Evolutionary conservation across 352 stramenopile species (phyloP).

Genomic region (Globisporangium alternatum): DNA sequence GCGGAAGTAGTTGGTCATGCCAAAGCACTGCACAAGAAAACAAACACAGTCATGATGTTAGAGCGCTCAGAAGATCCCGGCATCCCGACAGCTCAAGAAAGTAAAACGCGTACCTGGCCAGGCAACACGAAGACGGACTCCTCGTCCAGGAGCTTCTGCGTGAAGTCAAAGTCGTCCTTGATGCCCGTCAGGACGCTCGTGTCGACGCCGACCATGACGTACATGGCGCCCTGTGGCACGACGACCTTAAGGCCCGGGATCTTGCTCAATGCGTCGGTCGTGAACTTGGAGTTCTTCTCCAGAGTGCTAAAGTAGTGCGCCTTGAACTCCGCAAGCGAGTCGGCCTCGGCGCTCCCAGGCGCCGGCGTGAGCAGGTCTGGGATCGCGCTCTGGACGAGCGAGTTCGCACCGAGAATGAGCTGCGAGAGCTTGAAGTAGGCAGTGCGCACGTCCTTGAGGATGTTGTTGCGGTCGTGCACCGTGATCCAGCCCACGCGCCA

Average conservation of each 20-base stretch:
- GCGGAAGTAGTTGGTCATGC: constrained; percentile 72
- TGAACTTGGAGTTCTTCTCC: constrained; percentile 86
- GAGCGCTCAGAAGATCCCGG: too few relatives aligned
- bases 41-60: not conserved
- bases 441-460: constrained; percentile 78
- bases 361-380: constrained; percentile 76
- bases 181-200: constrained; percentile 72
- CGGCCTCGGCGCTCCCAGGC: constrained; percentile 51
- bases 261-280: constrained; percentile 60
- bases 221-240: constrained; percentile 93
- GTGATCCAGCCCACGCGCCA: constrained; percentile 96
- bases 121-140: constrained; percentile 96
- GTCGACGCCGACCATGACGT: constrained; percentile 89
- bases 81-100: not conserved
- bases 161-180: constrained; percentile 92
- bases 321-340: constrained; percentile 80
- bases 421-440: constrained; percentile 92
- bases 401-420: constrained; percentile 90
- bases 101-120: constrained; percentile 46
- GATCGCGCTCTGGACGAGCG: constrained; percentile 86
- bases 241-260: constrained; percentile 88
- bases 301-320: constrained; percentile 76
- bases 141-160: constrained; percentile 92
- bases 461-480: constrained; percentile 88
- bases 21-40: constrained; percentile 34